Percentiles rank a stretch among this genome's conserved stretches.
phyloP scores from a whole-genome alignment of 164 flowering plant genomes.

The Stephania cephalantha region DNA sequence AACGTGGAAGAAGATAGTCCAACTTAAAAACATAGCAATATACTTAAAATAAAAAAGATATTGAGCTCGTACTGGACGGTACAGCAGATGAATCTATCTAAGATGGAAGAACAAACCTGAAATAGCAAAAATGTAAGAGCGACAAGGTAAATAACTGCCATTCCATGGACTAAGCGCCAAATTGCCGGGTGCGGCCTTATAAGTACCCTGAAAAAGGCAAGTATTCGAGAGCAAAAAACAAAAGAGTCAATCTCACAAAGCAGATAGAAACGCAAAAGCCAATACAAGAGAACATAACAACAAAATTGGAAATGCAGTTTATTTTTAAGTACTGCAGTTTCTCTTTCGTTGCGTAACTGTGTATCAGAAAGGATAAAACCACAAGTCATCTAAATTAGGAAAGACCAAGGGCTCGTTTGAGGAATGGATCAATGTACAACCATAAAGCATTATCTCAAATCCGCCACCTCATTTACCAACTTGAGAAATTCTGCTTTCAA shows the following conservation, averaged over 20 bases:
- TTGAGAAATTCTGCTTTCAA: too few relatives aligned
- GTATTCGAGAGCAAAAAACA: not conserved
- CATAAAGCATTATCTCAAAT: not conserved
- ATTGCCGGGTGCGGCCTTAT: slow-evolving; percentile 98
- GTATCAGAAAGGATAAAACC: too few relatives aligned
- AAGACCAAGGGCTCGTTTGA: too few relatives aligned
- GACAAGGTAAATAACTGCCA: slow-evolving; percentile 95
- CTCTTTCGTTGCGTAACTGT: too few relatives aligned
- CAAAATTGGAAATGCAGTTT: not conserved
- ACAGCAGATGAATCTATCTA: not conserved
- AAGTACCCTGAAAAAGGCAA: slow-evolving; percentile 50
- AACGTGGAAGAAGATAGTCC: not conserved
- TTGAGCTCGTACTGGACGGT: not conserved
- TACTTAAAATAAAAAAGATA: not conserved
- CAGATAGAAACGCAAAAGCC: not conserved
- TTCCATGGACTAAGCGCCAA: slow-evolving; percentile 98
- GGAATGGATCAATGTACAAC: not conserved
- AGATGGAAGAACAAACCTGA: slow-evolving; percentile 49
- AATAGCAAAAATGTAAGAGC: slow-evolving; percentile 94
- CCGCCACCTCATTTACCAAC: too few relatives aligned
- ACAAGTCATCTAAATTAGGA: too few relatives aligned
- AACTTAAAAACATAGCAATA: not conserved
- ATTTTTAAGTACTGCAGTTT: too few relatives aligned
- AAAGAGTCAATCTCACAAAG: not conserved
- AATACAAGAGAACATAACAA: not conserved